Percentiles rank a stretch among this genome's conserved stretches.
These are phyloP conservation scores for Penstemon barbatus DNA, from an alignment of 257 asterid genomes.

Conservation along the genomic window DNA sequence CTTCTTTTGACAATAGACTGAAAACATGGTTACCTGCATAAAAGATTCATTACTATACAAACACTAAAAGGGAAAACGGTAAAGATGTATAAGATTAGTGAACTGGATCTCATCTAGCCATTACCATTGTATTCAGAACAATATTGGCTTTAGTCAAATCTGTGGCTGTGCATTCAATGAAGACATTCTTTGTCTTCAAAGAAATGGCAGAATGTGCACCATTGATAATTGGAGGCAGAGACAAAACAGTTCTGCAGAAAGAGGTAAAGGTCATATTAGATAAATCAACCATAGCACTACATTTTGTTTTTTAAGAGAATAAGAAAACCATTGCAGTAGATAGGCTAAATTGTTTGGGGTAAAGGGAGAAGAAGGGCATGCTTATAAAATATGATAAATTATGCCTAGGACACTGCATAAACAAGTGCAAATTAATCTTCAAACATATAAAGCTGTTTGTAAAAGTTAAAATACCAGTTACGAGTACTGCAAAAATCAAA, in stretches of 20 bases:
- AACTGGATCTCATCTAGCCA: slow-evolving; percentile 11
- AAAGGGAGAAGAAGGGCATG: slow-evolving; percentile 5
- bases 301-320: background rate
- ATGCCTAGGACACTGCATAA: no score
- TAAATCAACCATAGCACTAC: slow-evolving; percentile 3
- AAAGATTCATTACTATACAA: slow-evolving; percentile 5
- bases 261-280: slow-evolving; percentile 2
- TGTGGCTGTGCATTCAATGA: slow-evolving; percentile 97
- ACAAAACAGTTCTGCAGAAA: slow-evolving; percentile 84
- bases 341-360: background rate
- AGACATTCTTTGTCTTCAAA: slow-evolving; percentile 78
- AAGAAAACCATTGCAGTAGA: background rate
- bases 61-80: background rate
- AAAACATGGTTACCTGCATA: slow-evolving; percentile 91
- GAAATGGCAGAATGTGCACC: slow-evolving; percentile 97
- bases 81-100: slow-evolving; percentile 3
- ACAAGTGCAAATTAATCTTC: no score
- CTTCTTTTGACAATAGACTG: slow-evolving; percentile 75
- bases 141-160: slow-evolving; percentile 88
- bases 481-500: background rate
- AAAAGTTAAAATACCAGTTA: no score
- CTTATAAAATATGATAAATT: background rate
- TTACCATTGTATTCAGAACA: slow-evolving; percentile 94
- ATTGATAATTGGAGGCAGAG: slow-evolving; percentile 93
- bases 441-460: background rate